phyloP scores from a whole-genome alignment of 257 asterid genomes.

The Scutellaria barbata region DNA sequence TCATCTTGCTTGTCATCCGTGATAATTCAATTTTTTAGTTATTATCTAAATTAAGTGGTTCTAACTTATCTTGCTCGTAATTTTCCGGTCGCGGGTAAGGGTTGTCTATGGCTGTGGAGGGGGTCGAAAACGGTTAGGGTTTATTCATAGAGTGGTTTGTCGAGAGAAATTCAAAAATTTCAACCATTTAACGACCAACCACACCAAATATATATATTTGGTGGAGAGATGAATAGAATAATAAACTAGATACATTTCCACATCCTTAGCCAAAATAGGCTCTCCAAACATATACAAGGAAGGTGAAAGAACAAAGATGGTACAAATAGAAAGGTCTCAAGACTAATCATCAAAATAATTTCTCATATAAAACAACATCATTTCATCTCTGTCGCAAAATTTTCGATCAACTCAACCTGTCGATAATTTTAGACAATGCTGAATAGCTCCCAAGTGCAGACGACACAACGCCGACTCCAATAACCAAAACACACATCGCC shows the following conservation, averaged over 20 bases:
- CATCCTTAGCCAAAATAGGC: background rate
- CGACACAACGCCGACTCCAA: constrained; percentile 64
- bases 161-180: too few relatives aligned
- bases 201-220: too few relatives aligned
- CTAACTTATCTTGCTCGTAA: too few relatives aligned
- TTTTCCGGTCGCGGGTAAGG: too few relatives aligned
- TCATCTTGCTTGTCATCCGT: too few relatives aligned
- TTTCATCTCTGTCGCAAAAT: background rate
- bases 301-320: background rate
- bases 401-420: constrained; percentile 46
- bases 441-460: constrained; percentile 84
- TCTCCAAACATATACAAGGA: background rate
- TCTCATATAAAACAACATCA: background rate
- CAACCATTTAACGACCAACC: too few relatives aligned
- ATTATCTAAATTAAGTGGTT: too few relatives aligned
- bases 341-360: background rate
- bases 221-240: too few relatives aligned
- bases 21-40: too few relatives aligned
- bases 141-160: too few relatives aligned
- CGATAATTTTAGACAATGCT: constrained; percentile 67
- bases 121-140: background rate
- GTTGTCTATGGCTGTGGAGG: too few relatives aligned
- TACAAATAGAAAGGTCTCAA: background rate
- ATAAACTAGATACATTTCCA: background rate
- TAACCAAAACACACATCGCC: constrained; percentile 50